Conservation (phyloP, 129 eudicot species). For the Flaveria sonorensis region DNA sequence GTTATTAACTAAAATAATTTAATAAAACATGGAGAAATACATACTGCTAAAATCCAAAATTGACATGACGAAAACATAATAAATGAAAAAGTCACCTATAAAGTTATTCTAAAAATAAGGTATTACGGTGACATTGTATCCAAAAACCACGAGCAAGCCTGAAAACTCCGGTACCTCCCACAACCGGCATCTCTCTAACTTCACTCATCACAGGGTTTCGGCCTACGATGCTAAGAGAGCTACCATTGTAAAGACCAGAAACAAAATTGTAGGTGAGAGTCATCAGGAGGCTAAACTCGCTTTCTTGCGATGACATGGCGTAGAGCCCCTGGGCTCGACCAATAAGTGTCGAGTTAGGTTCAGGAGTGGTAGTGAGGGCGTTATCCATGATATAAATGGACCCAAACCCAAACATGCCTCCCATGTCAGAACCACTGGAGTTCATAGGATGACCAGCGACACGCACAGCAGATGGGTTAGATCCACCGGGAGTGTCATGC, state of each 20-base stretch:
- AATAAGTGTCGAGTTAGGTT: conserved; percentile 41
- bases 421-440: conserved; percentile 1
- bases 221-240: conserved; percentile 39
- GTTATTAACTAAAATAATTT: neutral
- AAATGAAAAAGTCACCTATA: neutral
- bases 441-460: conserved; percentile 38
- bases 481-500: conserved; percentile 50
- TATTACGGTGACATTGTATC: conserved; percentile 39
- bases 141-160: conserved; percentile 51
- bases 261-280: conserved; percentile 38
- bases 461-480: conserved; percentile 44
- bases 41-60: conserved; percentile 3
- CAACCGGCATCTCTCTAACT: conserved; percentile 52
- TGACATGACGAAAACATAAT: neutral
- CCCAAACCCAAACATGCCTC: conserved; percentile 34
- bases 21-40: conserved; percentile 6
- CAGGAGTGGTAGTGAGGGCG: conserved; percentile 42
- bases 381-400: conserved; percentile 39
- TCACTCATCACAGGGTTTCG: conserved; percentile 34
- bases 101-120: conserved; percentile 27
- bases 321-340: conserved; percentile 59
- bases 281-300: conserved; percentile 34
- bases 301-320: conserved; percentile 31
- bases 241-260: conserved; percentile 43
- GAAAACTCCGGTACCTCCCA: conserved; percentile 50